These are phyloP conservation scores for Amylostereum chailletii DNA, from an alignment of 1,284 basidiomycete species.

Conservation along the genomic window DNA sequence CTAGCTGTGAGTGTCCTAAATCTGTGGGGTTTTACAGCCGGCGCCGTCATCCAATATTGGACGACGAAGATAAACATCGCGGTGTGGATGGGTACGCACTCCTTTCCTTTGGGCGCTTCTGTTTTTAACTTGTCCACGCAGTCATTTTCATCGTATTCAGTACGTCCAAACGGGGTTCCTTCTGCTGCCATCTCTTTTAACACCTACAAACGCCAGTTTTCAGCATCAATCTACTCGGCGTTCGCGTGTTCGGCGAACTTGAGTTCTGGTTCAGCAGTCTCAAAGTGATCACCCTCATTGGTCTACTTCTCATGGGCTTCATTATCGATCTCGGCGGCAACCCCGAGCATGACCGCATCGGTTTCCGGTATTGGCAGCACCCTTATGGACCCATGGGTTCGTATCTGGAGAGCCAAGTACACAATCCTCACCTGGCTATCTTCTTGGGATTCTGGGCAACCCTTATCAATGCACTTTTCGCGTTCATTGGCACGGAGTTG, in stretches of 20 bases:
- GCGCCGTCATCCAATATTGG: constrained; percentile 58
- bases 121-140: constrained; percentile 15
- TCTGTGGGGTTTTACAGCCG: constrained; percentile 20
- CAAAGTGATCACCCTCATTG: constrained; percentile 30
- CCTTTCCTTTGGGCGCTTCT: constrained; percentile 1
- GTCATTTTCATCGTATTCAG: constrained; percentile 50
- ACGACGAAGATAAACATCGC: constrained; percentile 40
- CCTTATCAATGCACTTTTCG: constrained; percentile 37
- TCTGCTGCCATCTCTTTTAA: neutral
- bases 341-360: constrained; percentile 44
- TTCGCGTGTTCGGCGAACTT: constrained; percentile 48
- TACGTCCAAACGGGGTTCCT: constrained; percentile 18
- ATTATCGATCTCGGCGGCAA: constrained; percentile 52
- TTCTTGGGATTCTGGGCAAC: constrained; percentile 35
- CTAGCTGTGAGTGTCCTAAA: too few relatives aligned
- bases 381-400: constrained; percentile 27
- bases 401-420: constrained; percentile 34
- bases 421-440: constrained; percentile 30
- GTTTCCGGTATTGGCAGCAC: constrained; percentile 44
- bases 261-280: constrained; percentile 38
- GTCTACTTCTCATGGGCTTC: constrained; percentile 43
- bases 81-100: constrained; percentile 44
- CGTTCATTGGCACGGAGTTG: constrained; percentile 54
- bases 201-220: constrained; percentile 28
- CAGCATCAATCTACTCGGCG: constrained; percentile 43